phyloP scores from a whole-genome alignment of 2,329 filamentous ascomycete genomes.

The Drechslerella stenobrocha region DNA sequence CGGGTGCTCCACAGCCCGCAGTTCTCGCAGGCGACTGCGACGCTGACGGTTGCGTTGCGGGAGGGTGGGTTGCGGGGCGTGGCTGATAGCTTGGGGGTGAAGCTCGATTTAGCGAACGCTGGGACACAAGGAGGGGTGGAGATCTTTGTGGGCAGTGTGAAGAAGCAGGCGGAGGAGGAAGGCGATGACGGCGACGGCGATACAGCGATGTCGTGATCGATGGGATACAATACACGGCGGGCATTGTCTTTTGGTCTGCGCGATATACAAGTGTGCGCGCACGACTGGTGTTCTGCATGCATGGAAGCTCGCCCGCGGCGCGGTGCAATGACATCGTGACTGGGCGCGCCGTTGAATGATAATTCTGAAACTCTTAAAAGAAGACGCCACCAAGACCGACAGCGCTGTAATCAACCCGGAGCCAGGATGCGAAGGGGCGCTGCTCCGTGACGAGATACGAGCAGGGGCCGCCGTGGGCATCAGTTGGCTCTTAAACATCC shows the following conservation, averaged over 20 bases:
- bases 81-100: conserved; percentile 78
- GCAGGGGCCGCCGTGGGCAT: conserved; percentile 26
- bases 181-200: conserved; percentile 29
- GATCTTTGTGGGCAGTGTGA: conserved; percentile 87
- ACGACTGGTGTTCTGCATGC: background rate
- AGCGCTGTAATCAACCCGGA: background rate
- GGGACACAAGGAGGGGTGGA: conserved; percentile 74
- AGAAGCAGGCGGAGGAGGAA: conserved; percentile 71
- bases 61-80: conserved; percentile 90
- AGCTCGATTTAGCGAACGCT: conserved; percentile 69
- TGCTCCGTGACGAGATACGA: conserved; percentile 30
- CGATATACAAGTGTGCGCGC: background rate
- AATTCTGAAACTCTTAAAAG: background rate
- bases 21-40: conserved; percentile 81
- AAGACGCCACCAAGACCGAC: background rate
- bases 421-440: background rate
- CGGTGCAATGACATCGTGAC: too few relatives aligned
- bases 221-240: too few relatives aligned
- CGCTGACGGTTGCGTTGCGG: conserved; percentile 80
- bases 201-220: conserved; percentile 44
- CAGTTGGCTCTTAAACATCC: background rate
- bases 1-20: conserved; percentile 87
- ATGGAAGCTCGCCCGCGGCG: too few relatives aligned
- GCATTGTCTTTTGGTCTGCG: background rate
- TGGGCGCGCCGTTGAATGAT: background rate